Conservation (phyloP, 441 rosid species). For the Dalechampia spathulata region DNA sequence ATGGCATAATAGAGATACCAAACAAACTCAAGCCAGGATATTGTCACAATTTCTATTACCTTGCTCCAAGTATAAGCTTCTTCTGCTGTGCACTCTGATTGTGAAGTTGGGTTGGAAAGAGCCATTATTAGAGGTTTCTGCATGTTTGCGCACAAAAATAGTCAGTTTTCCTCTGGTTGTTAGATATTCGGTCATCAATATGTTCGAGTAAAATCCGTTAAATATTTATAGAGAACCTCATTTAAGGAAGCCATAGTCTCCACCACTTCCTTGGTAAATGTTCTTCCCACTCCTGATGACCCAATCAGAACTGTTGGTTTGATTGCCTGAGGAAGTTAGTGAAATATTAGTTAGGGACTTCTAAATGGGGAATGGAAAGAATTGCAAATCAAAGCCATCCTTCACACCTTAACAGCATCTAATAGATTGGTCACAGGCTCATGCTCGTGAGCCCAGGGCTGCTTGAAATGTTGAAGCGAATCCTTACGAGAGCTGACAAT, state of each 20-base stretch:
- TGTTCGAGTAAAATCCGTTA: not conserved
- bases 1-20: too few species aligned
- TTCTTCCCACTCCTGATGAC: conserved; percentile 79
- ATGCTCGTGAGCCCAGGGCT: conserved; percentile 87
- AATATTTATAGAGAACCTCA: conserved; percentile 38
- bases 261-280: conserved; percentile 73
- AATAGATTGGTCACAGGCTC: conserved; percentile 53
- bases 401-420: conserved; percentile 59
- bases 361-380: not conserved
- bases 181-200: not conserved
- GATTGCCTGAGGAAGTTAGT: conserved; percentile 47
- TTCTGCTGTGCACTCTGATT: conserved; percentile 90
- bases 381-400: not conserved
- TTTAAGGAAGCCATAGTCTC: conserved; percentile 71
- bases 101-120: conserved; percentile 89
- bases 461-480: conserved; percentile 81
- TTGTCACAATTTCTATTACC: too few species aligned
- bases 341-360: conserved; percentile 5
- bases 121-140: conserved; percentile 87
- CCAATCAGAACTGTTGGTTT: conserved; percentile 87
- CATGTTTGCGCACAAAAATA: conserved; percentile 10
- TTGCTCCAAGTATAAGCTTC: conserved; percentile 86
- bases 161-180: not conserved
- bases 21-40: too few species aligned
- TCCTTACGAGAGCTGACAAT: conserved; percentile 69